Evolutionary conservation across 116 monocot genomes (phyloP).

Genomic region (Trichopus zeylanicus): DNA sequence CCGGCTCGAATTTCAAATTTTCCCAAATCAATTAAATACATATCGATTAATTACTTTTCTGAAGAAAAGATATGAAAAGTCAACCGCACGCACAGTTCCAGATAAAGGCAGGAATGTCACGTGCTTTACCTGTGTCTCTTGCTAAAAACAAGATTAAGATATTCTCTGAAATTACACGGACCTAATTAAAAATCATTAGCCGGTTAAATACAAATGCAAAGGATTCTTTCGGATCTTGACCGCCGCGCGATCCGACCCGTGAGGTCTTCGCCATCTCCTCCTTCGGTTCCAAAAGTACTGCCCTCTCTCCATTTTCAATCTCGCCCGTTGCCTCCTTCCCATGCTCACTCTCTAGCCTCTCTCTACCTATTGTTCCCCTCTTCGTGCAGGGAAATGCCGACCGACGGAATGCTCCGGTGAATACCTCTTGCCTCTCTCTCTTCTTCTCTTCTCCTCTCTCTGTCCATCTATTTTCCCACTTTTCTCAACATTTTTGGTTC

Average conservation of each 20-base stretch:
- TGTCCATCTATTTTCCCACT: too few species aligned
- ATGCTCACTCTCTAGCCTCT: neutral
- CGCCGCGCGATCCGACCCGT: too few species aligned
- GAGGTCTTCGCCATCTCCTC: too few species aligned
- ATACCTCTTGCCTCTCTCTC: neutral
- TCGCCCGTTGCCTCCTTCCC: neutral
- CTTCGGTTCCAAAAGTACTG: neutral
- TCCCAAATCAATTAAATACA: neutral
- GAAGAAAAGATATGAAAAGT: too few species aligned
- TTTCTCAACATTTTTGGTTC: neutral
- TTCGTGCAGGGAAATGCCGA: neutral
- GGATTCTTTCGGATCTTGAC: constrained; percentile 2
- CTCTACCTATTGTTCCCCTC: neutral
- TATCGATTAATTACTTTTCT: too few species aligned
- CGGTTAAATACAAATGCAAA: too few species aligned
- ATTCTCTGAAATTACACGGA: too few species aligned
- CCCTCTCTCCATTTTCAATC: neutral
- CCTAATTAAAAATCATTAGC: too few species aligned
- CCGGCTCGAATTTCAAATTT: too few species aligned
- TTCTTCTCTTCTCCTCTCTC: neutral
- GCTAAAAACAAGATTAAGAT: too few species aligned
- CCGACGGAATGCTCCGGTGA: neutral
- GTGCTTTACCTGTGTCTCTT: too few species aligned
- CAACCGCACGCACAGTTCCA: neutral
- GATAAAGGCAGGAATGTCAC: neutral